These are phyloP conservation scores for Golubevia pallescens DNA, from an alignment of 1,284 basidiomycete genomes.

Conservation along the genomic window DNA sequence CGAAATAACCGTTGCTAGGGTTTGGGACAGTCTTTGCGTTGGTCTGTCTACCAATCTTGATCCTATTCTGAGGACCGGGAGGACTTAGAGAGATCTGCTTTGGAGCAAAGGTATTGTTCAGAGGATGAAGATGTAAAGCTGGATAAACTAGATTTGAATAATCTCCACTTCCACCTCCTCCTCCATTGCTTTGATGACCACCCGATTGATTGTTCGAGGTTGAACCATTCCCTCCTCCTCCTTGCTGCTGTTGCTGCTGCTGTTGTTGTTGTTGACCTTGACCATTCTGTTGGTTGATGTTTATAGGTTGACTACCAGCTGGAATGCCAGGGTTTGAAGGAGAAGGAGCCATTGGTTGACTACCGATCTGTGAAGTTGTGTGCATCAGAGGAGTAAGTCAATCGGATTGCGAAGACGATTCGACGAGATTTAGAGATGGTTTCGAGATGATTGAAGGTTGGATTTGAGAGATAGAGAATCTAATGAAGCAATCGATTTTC, in stretches of 20 bases:
- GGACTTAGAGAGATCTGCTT: slow-evolving; percentile 87
- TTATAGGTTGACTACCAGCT: slow-evolving; percentile 6
- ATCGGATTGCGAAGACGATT: neutral
- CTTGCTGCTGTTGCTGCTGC: neutral
- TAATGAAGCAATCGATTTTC: no score
- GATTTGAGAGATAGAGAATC: neutral
- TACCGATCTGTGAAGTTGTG: slow-evolving; percentile 21
- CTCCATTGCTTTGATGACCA: neutral
- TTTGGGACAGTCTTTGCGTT: slow-evolving; percentile 94
- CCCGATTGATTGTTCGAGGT: neutral
- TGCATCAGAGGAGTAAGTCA: neutral
- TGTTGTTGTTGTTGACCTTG: neutral
- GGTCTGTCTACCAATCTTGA: slow-evolving; percentile 97
- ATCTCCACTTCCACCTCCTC: neutral
- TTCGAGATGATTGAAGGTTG: neutral
- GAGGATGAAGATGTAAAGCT: slow-evolving; percentile 75
- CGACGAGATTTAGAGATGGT: neutral
- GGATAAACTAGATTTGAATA: slow-evolving; percentile 38
- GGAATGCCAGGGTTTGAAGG: slow-evolving; percentile 35
- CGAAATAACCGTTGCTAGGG: slow-evolving; percentile 94
- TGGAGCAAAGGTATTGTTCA: slow-evolving; percentile 93
- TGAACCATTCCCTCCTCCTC: neutral
- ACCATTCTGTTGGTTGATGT: no score
- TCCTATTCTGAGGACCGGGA: slow-evolving; percentile 71
- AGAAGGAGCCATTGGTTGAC: slow-evolving; percentile 31